Base-by-base conservation (phyloP, 139 green algal species). In the Pleodorina starrii region DNA sequence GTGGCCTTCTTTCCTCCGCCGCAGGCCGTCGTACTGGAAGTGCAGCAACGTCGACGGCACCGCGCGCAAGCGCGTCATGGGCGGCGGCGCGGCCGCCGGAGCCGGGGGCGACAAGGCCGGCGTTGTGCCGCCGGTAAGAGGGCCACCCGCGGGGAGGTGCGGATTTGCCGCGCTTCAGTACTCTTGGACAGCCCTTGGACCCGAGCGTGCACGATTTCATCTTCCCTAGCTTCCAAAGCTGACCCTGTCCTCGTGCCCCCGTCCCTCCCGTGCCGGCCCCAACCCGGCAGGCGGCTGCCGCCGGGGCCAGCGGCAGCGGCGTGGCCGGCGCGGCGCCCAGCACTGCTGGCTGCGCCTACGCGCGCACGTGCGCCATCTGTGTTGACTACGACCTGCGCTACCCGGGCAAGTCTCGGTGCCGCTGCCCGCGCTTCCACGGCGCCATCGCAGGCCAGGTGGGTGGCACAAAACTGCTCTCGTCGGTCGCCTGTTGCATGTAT, bases 1-100 rank as follows among this genome's bases (percentile, higher is more conserved):
- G 54, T 25, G 3, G 29, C 29, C 21, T 21, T 25, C 54, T 66
- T 66, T 66, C 7, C 48, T 19, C 74, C 43, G 29, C 5, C 12
- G 51, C n/a, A 88, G 82, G 32, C 82, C 82, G 11, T 71, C 82
- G 0, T 80, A 71, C 66, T 88, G 82, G 82, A 88, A 88, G n/a
- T 88, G 82, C 66, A 71, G 5, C 82, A 88, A 88, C 82, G 42
- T 1, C 44, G 82, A 88, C 43, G 82, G 82, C 35, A 80, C 63
- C 25, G 82, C 32, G 21, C 82, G 82, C 63, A 71, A 69, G 16
- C 82, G 82, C 19, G 29, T 32, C 11, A 74, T 86, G 80, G 38
- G 21, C 1, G 80, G 59, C 16, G 40, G 16, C 1, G 16, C 40
- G 0, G 16, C 40, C 9, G 40, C 59, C 29, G 17, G 27, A 21